These are phyloP conservation scores for Reticulascus tulasneorum DNA, from an alignment of 2,329 filamentous ascomycete species.

Conservation along the genomic window DNA sequence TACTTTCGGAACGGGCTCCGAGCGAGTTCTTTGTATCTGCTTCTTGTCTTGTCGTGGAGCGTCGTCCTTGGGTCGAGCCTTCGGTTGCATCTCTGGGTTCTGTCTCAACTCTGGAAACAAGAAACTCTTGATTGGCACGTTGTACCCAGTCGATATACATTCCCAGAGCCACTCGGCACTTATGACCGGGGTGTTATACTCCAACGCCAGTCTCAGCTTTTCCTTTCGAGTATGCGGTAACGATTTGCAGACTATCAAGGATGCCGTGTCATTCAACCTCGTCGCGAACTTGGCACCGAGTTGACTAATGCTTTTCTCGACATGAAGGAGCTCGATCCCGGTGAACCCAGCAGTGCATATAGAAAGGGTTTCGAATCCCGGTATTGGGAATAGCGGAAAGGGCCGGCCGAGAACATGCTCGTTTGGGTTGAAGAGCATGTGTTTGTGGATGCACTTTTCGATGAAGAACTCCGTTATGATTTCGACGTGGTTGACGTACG, in stretches of 20 bases:
- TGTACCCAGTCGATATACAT: constrained; percentile 59
- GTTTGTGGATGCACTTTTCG: constrained; percentile 79
- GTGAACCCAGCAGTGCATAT: constrained; percentile 81
- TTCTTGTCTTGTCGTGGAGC: constrained; percentile 2
- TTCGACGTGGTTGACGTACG: constrained; percentile 36
- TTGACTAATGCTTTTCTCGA: constrained; percentile 70
- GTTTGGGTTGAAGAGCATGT: constrained; percentile 64
- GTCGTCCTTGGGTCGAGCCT: constrained; percentile 2
- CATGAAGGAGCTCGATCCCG: constrained; percentile 79
- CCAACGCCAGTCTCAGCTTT: constrained; percentile 73
- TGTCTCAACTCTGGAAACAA: constrained; percentile 42
- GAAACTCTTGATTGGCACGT: constrained; percentile 40
- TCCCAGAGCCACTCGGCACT: constrained; percentile 80
- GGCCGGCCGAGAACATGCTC: constrained; percentile 73
- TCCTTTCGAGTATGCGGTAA: constrained; percentile 57
- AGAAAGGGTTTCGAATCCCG: constrained; percentile 64
- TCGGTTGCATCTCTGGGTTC: constrained; percentile 3
- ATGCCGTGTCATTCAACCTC: constrained; percentile 65
- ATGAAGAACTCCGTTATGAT: constrained; percentile 89
- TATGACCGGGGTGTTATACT: constrained; percentile 78
- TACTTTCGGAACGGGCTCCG: constrained; percentile 5
- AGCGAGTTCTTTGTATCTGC: constrained; percentile 9
- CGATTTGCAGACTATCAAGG: constrained; percentile 70
- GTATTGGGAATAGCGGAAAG: constrained; percentile 66
- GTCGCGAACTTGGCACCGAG: constrained; percentile 81